Conservation (phyloP, 2,329 filamentous ascomycete species). For the Aureobasidium sp. region DNA sequence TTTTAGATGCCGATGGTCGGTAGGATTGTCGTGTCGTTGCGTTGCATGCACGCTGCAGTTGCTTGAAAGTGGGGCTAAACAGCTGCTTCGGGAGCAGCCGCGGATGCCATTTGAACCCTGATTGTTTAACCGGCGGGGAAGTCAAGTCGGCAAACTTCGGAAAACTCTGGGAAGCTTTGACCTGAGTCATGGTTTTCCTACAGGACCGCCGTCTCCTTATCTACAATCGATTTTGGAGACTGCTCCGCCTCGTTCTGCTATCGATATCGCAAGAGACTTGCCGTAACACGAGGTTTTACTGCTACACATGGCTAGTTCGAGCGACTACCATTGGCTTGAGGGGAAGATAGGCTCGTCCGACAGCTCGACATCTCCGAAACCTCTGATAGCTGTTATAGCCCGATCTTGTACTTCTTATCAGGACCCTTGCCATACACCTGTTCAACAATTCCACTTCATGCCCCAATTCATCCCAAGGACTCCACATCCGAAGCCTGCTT, state of each 20-base stretch:
- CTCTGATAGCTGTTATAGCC: neutral
- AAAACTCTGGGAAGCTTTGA: neutral
- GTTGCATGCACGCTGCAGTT: slow-evolving; percentile 8
- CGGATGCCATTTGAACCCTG: neutral
- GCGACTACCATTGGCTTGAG: neutral
- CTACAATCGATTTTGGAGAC: neutral
- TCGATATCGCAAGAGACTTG: neutral
- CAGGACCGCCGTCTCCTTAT: neutral
- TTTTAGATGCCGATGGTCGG: slow-evolving; percentile 9
- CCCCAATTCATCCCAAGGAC: neutral
- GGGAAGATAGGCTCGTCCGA: neutral
- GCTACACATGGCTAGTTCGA: neutral
- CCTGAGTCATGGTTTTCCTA: slow-evolving; percentile 4
- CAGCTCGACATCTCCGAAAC: neutral
- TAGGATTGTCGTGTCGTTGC: slow-evolving; percentile 1
- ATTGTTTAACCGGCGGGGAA: slow-evolving; percentile 3
- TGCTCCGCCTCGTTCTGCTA: neutral
- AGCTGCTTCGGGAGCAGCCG: neutral
- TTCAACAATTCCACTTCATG: neutral
- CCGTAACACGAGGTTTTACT: neutral
- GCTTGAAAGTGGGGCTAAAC: neutral
- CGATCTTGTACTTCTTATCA: slow-evolving; percentile 4
- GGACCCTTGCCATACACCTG: neutral
- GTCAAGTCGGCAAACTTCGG: slow-evolving; percentile 2
- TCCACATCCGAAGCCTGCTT: neutral